A percentile compares a stretch with the other conserved stretches of the same genome.
These are phyloP conservation scores for Uronychia binucleata DNA, from an alignment of 73 alveolate genomes.

Conservation along the genomic window DNA sequence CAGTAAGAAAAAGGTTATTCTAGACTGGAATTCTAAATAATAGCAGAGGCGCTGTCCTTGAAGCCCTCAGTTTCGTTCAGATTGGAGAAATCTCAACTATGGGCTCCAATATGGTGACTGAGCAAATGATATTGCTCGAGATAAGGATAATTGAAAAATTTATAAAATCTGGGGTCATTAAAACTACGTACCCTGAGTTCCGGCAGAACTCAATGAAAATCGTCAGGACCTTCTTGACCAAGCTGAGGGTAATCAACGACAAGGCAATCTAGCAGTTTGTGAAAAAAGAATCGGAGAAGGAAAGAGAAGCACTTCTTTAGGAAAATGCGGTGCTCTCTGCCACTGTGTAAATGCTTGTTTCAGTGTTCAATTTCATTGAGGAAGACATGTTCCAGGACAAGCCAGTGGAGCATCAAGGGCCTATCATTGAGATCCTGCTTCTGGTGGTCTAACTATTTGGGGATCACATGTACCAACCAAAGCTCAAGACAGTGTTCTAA, in stretches of 20 bases:
- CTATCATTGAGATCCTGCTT: constrained; percentile 28
- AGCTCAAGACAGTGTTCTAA: constrained; percentile 10
- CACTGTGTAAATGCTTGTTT: background rate
- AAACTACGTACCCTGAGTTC: constrained; percentile 53
- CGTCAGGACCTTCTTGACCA: constrained; percentile 10
- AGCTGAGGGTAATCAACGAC: constrained; percentile 26
- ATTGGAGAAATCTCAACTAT: background rate
- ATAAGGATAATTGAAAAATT: background rate
- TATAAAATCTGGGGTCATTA: background rate
- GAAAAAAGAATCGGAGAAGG: background rate
- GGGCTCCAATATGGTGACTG: background rate
- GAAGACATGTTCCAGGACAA: constrained; percentile 18
- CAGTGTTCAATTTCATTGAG: background rate
- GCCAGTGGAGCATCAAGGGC: constrained; percentile 33
- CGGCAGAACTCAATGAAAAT: constrained; percentile 40
- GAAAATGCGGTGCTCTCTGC: background rate
- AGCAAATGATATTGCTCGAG: background rate
- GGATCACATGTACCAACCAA: constrained; percentile 22
- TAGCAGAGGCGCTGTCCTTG: background rate
- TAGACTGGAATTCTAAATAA: background rate
- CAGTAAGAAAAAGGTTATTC: too few species aligned
- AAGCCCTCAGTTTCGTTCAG: background rate
- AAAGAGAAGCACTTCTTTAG: background rate
- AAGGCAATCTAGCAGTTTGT: constrained; percentile 30
- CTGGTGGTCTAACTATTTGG: constrained; percentile 34